Percentiles rank a stretch among this genome's conserved stretches.
These are phyloP conservation scores for Fusarium nodosum DNA, from an alignment of 2,329 filamentous ascomycete species.

Conservation along the genomic window DNA sequence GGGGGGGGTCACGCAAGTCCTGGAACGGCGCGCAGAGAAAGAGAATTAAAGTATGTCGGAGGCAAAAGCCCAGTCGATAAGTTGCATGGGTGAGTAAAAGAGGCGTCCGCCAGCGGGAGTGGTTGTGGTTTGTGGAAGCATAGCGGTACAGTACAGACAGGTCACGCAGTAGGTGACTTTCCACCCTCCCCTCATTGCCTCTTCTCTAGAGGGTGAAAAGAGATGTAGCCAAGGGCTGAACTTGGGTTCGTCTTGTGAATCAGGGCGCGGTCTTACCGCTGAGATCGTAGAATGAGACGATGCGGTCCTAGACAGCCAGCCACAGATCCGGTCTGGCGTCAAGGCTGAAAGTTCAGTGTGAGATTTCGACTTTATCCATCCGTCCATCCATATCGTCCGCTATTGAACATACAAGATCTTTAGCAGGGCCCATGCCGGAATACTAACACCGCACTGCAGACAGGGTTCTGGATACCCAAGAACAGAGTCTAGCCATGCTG, in stretches of 20 bases:
- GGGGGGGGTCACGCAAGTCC: not conserved
- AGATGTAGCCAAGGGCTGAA: not conserved
- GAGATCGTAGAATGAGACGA: slow-evolving; percentile 10
- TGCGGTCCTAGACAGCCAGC: slow-evolving; percentile 22
- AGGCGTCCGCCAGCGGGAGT: slow-evolving; percentile 22
- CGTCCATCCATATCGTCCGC: slow-evolving; percentile 1
- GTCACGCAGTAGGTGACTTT: slow-evolving; percentile 17
- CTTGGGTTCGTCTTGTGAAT: slow-evolving; percentile 4
- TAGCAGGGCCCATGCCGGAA: slow-evolving; percentile 8
- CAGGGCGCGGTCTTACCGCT: slow-evolving; percentile 11
- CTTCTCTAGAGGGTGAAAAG: not conserved
- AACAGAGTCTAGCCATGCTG: slow-evolving; percentile 3
- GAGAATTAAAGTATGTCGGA: slow-evolving; percentile 1
- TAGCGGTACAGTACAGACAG: slow-evolving; percentile 2
- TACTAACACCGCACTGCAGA: slow-evolving; percentile 1
- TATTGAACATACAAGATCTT: slow-evolving; percentile 8
- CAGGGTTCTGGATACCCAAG: slow-evolving; percentile 1
- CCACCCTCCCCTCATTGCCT: not conserved
- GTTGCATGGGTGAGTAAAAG: slow-evolving; percentile 4
- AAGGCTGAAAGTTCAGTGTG: slow-evolving; percentile 22
- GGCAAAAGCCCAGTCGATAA: slow-evolving; percentile 2
- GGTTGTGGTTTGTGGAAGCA: slow-evolving; percentile 10
- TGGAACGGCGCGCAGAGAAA: slow-evolving; percentile 20
- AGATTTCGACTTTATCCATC: slow-evolving; percentile 2
- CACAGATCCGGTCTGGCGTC: slow-evolving; percentile 33